Percentiles rank a stretch among this genome's conserved stretches.
Conservation (phyloP, 352 stramenopile species). For the Phytophthora vignae region DNA sequence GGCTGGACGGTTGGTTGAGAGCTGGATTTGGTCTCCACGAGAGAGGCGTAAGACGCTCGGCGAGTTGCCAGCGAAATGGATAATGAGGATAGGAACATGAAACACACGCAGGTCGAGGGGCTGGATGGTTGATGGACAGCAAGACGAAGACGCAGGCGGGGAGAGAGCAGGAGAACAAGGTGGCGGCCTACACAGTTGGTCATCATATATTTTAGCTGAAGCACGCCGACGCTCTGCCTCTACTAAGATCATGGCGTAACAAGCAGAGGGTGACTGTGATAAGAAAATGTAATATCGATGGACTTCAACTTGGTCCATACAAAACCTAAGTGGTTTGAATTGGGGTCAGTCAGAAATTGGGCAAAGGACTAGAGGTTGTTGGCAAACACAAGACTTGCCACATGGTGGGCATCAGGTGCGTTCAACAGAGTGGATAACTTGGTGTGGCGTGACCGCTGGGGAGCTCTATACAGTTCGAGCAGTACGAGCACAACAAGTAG, state of each 20-base stretch:
- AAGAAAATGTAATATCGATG: constrained; percentile 11
- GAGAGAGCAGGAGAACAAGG: constrained; percentile 15
- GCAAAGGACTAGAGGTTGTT: constrained; percentile 13
- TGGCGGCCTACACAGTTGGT: constrained; percentile 14
- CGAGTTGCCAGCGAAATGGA: constrained; percentile 28
- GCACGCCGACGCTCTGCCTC: constrained; percentile 12
- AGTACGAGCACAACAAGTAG: too few relatives aligned
- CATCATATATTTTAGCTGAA: constrained; percentile 21
- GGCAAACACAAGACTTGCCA: constrained; percentile 8
- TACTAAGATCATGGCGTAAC: constrained; percentile 16
- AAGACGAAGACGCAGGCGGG: neutral
- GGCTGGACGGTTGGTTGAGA: neutral
- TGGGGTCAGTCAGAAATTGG: neutral
- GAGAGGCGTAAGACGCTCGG: constrained; percentile 5
- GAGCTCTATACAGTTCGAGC: constrained; percentile 4
- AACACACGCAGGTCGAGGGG: neutral
- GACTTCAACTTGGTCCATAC: constrained; percentile 24
- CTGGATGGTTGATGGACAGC: constrained; percentile 16
- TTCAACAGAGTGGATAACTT: constrained; percentile 4
- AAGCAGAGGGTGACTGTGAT: constrained; percentile 11
- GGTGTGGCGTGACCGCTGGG: neutral
- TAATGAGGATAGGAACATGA: constrained; percentile 8
- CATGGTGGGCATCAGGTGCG: constrained; percentile 15
- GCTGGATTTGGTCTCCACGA: neutral
- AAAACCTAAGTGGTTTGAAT: neutral